A percentile compares a stretch with the other conserved stretches of the same genome.
These are phyloP conservation scores for Lipomyces sp. DNA, from an alignment of 805 yeast species.

Conservation along the genomic window DNA sequence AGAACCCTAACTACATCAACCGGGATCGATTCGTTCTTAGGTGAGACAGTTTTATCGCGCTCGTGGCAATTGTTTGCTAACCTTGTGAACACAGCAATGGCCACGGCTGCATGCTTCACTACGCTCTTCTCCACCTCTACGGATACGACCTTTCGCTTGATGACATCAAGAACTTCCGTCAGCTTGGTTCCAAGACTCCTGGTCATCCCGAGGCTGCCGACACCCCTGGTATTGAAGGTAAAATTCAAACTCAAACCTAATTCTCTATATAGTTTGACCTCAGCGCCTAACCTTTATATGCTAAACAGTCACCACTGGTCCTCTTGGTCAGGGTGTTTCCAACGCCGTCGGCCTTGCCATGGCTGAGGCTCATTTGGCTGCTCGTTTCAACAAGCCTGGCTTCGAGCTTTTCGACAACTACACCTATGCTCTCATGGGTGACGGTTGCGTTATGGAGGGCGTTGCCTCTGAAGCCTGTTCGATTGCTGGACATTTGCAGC, in stretches of 20 bases:
- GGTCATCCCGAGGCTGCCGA: slow-evolving; percentile 92
- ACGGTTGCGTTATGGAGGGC: slow-evolving; percentile 98
- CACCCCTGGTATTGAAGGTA: slow-evolving; percentile 82
- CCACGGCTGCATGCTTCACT: slow-evolving; percentile 89
- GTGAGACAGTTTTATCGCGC: not conserved
- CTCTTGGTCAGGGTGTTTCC: slow-evolving; percentile 95
- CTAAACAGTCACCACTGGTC: slow-evolving; percentile 77
- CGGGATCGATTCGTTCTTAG: slow-evolving; percentile 93
- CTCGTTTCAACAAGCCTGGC: slow-evolving; percentile 88
- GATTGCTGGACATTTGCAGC: slow-evolving; percentile 91
- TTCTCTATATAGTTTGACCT: not conserved
- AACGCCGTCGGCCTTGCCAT: slow-evolving; percentile 96
- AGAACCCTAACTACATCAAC: slow-evolving; percentile 88
- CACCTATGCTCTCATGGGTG: slow-evolving; percentile 85
- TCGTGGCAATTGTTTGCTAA: too few relatives aligned
- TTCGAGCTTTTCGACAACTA: slow-evolving; percentile 66
- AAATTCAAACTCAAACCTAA: not conserved
- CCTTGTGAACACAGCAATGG: slow-evolving; percentile 53
- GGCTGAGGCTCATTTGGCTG: slow-evolving; percentile 89
- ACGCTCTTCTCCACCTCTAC: slow-evolving; percentile 76
- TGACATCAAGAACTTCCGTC: slow-evolving; percentile 88
- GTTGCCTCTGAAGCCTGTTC: slow-evolving; percentile 91
- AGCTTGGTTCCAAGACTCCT: slow-evolving; percentile 84
- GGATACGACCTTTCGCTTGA: slow-evolving; percentile 80
- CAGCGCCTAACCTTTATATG: not conserved